phyloP scores from a whole-genome alignment of 148 eudicot genomes.

The Drosera capensis region DNA sequence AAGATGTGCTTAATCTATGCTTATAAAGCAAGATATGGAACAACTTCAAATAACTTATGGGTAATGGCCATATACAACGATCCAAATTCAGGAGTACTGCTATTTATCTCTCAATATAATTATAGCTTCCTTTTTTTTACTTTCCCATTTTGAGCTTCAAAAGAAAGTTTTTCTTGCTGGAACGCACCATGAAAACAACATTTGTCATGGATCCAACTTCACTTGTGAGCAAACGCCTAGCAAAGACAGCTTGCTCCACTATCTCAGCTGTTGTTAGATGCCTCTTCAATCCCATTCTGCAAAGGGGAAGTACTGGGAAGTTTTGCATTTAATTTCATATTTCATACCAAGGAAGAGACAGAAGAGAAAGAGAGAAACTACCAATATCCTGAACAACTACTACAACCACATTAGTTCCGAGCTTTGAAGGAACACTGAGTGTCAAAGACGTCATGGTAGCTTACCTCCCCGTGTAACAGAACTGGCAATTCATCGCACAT shows the following conservation, averaged over 20 bases:
- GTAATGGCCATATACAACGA: no score
- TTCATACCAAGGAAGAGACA: constrained; percentile 1
- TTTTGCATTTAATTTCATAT: neutral
- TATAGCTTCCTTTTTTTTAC: no score
- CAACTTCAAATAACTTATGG: no score
- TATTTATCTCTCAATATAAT: no score
- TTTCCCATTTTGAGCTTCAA: no score
- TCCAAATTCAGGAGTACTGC: no score
- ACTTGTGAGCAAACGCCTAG: constrained; percentile 56
- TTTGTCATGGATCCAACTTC: constrained; percentile 74
- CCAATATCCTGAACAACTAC: neutral
- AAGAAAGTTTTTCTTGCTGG: neutral
- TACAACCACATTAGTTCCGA: no score
- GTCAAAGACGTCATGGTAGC: no score
- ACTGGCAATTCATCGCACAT: constrained; percentile 98
- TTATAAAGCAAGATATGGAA: no score
- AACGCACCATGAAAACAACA: constrained; percentile 80
- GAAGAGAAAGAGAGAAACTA: neutral
- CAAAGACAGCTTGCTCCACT: constrained; percentile 81
- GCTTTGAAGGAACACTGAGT: no score
- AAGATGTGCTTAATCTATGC: no score
- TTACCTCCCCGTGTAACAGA: constrained; percentile 97
- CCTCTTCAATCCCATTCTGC: constrained; percentile 81
- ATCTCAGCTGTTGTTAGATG: constrained; percentile 77
- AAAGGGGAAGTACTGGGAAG: constrained; percentile 8